These are phyloP conservation scores for Leptographium wingfieldii DNA, from an alignment of 2,329 filamentous ascomycete genomes.

Conservation along the genomic window DNA sequence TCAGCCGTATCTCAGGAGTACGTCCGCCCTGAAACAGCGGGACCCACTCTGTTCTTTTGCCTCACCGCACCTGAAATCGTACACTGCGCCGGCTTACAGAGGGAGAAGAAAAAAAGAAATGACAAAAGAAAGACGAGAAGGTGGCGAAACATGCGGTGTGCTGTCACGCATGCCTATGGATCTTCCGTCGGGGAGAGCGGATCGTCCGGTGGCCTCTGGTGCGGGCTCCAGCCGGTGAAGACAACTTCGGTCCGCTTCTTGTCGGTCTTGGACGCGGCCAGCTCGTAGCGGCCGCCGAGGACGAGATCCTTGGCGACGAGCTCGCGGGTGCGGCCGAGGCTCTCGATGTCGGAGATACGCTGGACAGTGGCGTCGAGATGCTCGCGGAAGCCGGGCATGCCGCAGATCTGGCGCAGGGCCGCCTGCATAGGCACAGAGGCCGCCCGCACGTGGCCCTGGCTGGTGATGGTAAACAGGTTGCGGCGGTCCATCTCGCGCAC, in stretches of 20 bases:
- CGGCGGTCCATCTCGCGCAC: conserved; percentile 84
- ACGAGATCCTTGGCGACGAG: conserved; percentile 91
- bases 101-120: not conserved
- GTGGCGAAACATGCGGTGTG: too few relatives aligned
- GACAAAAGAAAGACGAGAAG: not conserved
- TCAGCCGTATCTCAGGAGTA: not conserved
- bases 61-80: not conserved
- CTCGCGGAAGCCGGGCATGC: conserved; percentile 62
- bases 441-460: conserved; percentile 72
- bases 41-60: not conserved
- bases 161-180: not conserved
- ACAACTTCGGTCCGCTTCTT: conserved; percentile 5
- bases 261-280: conserved; percentile 24
- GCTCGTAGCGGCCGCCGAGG: conserved; percentile 65
- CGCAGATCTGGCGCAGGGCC: conserved; percentile 77
- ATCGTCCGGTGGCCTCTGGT: conserved; percentile 9
- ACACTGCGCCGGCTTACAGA: not conserved
- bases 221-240: conserved; percentile 13
- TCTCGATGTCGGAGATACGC: conserved; percentile 86
- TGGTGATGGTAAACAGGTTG: conserved; percentile 92
- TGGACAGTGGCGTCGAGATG: conserved; percentile 72
- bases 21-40: not conserved
- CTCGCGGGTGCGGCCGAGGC: conserved; percentile 83
- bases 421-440: conserved; percentile 94
- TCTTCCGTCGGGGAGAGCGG: not conserved